Base-by-base conservation (phyloP, 176 grass and related monocot genomes). In the Musa troglodytarum region DNA sequence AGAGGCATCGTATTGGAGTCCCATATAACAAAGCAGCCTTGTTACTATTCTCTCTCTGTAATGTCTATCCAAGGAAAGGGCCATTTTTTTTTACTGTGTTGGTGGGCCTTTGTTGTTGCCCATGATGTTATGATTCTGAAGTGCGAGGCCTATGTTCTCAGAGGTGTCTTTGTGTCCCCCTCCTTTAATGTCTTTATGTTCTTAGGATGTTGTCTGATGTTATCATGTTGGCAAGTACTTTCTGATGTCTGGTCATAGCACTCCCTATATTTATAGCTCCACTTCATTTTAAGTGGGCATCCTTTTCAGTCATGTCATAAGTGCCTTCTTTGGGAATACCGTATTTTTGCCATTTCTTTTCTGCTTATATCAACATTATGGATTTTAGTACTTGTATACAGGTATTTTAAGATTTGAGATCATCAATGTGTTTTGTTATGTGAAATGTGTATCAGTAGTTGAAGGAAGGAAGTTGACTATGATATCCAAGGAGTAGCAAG, bases 81-180 rank as follows among this genome's bases (percentile, higher is more conserved):
- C 72, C 76, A 56, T 25, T 85, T 89, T 80, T 77, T 85, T 89
- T 80, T 62, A 77, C 69, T 82, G 69, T 81, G 81, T 79, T 17
- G 63, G 76, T 74, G 81, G 61, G 80, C 76, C 65, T 74, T 62
- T 77, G 84, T 79, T 77, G 84, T 79, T 77, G 69, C n/a, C 65
- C 56, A 9, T 79, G 77, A 26, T 77, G 51, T 80, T 82, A 9
- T 79, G 77, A 26, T 77, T 34, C 76, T 82, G 22, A 73, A 54
- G 49, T 73, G 51, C 82, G 76, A 63, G 72, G 76, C 63, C 71
- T 68, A 75, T 54, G 64, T 24, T 81, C 72, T 66, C 83, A 1
- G 43, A 53, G 19, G 70, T 57, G 71, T 12, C 68, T 68, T 76
- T 76, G 10, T 54, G 56, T 73, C 69, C 61, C 26, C n/a, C 61